Evolutionary conservation across 176 grass and related monocot genomes (phyloP).

Genomic region (Bonia amplexicaulis): DNA sequence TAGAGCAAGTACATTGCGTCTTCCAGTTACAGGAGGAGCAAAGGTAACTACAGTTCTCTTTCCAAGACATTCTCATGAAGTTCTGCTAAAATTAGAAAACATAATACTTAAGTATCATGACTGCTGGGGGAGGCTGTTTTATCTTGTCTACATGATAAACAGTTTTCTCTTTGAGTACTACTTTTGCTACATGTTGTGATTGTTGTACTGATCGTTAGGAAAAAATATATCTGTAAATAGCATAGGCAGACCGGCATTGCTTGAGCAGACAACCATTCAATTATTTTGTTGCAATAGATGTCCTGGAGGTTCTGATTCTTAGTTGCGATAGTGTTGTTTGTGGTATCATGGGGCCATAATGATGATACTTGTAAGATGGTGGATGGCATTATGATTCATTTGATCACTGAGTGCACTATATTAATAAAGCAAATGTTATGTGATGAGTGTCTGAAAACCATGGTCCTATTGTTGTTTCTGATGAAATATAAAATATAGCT

Average conservation of each 20-base stretch:
- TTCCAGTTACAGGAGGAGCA: conserved; percentile 89
- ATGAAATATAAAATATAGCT: not conserved
- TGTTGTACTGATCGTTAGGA: not conserved
- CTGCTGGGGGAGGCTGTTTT: not conserved
- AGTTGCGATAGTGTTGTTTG: not conserved
- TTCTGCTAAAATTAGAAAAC: conserved; percentile 2
- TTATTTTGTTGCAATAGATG: conserved; percentile 4
- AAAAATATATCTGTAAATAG: not conserved
- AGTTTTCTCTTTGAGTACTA: not conserved
- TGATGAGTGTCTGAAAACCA: not conserved
- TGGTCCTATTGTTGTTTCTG: not conserved
- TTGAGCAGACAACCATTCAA: not conserved
- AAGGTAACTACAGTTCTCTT: conserved; percentile 39
- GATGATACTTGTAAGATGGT: not conserved
- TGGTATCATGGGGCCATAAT: not conserved
- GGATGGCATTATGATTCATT: conserved; percentile 10
- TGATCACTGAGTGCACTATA: not conserved
- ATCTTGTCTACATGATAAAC: conserved; percentile 16
- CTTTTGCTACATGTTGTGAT: not conserved
- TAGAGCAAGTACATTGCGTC: conserved; percentile 75
- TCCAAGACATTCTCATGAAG: not conserved
- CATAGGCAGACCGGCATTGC: not conserved
- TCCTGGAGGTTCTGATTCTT: conserved; percentile 15
- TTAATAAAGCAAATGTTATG: not conserved
- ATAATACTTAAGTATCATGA: conserved; percentile 3